These are phyloP conservation scores for Triticum monococcum DNA, from an alignment of 176 grass and related monocot genomes.

Conservation along the genomic window DNA sequence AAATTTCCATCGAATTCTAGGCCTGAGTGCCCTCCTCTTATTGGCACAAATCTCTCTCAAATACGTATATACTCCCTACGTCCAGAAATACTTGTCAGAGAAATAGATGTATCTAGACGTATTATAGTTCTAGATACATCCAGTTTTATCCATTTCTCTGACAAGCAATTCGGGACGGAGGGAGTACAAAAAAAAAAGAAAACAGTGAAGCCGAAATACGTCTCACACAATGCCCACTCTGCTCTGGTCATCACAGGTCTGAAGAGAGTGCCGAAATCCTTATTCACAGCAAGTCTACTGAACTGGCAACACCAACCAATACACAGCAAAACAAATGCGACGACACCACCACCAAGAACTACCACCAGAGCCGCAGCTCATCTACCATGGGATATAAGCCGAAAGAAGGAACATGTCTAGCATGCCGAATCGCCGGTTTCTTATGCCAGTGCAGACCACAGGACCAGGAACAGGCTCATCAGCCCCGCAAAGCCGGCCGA, in stretches of 20 bases:
- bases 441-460: slow-evolving; percentile 44
- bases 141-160: too few relatives aligned
- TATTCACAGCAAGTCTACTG: not conserved
- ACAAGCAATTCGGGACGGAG: too few relatives aligned
- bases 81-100: too few relatives aligned
- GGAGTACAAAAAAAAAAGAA: not conserved
- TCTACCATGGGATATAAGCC: not conserved
- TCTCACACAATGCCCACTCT: not conserved
- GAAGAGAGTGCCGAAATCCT: not conserved
- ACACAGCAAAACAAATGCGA: slow-evolving; percentile 42
- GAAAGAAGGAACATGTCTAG: not conserved
- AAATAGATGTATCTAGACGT: too few relatives aligned
- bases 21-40: too few relatives aligned
- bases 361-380: not conserved
- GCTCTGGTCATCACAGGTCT: not conserved
- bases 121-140: too few relatives aligned
- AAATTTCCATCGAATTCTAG: too few relatives aligned
- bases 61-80: too few relatives aligned
- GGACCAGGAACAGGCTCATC: slow-evolving; percentile 29
- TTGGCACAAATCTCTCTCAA: too few relatives aligned
- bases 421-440: not conserved
- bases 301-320: not conserved
- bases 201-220: not conserved
- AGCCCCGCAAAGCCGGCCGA: slow-evolving; percentile 16
- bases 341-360: not conserved